Conservation (phyloP, 73 alveolate species). For the Blepharisma japonicum region DNA sequence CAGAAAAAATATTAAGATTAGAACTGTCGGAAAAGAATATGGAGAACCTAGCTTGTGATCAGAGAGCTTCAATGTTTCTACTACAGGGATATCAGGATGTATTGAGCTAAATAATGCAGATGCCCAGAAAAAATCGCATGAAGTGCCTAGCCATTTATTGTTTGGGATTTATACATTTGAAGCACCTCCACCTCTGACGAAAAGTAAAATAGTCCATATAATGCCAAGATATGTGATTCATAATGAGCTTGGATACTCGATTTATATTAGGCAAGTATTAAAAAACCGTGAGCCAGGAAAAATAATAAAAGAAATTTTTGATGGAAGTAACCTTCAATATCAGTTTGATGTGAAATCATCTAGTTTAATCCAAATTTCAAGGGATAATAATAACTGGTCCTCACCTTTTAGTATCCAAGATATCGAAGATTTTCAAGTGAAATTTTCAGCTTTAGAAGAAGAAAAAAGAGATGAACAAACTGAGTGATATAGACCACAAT, state of each 20-base stretch:
- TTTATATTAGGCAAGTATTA: not conserved
- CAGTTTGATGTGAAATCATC: not conserved
- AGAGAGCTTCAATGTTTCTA: not conserved
- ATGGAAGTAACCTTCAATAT: slow-evolving; percentile 30
- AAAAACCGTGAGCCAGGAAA: slow-evolving; percentile 38
- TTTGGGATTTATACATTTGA: not conserved
- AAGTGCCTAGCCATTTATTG: not conserved
- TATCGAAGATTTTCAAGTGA: slow-evolving; percentile 53
- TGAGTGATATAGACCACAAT: not conserved
- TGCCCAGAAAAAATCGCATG: not conserved
- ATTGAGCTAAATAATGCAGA: not conserved
- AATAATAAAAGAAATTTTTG: not conserved
- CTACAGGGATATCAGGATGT: slow-evolving; percentile 21
- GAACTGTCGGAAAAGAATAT: not conserved
- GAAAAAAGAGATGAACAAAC: not conserved
- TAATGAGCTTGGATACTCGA: not conserved
- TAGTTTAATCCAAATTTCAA: slow-evolving; percentile 3
- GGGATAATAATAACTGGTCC: slow-evolving; percentile 43
- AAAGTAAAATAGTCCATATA: not conserved
- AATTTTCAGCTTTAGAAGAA: slow-evolving; percentile 2
- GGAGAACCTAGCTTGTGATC: slow-evolving; percentile 4
- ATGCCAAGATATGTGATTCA: slow-evolving; percentile 7
- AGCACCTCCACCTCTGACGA: not conserved
- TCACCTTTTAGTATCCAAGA: slow-evolving; percentile 53
- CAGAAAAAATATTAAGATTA: not conserved